phyloP scores from a whole-genome alignment of 805 yeast genomes.

The Brettanomyces naardenensis region DNA sequence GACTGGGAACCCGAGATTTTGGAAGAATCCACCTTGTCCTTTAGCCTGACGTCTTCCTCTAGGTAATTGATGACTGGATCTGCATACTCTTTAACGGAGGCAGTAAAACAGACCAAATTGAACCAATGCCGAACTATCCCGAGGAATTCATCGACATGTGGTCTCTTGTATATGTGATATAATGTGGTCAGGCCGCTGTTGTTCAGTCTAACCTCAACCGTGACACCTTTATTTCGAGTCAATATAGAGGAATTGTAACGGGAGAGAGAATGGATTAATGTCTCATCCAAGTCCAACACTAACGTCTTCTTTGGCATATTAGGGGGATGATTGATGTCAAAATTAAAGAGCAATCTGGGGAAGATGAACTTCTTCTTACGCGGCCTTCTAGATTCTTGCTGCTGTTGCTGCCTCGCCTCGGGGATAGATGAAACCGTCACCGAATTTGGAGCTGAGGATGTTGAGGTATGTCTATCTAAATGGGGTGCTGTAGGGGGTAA shows the following conservation, averaged over 20 bases:
- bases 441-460: constrained; percentile 1
- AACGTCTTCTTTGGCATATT: constrained; percentile 46
- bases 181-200: constrained; percentile 64
- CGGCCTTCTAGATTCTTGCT: constrained; percentile 5
- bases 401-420: too few species aligned
- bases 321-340: constrained; percentile 26
- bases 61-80: constrained; percentile 94
- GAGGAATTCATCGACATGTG: constrained; percentile 81
- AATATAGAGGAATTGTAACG: constrained; percentile 40
- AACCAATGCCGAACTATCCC: constrained; percentile 79
- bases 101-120: constrained; percentile 86
- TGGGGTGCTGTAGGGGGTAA: constrained; percentile 1
- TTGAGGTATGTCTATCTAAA: background rate
- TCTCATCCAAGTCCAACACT: constrained; percentile 88
- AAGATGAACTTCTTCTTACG: constrained; percentile 24
- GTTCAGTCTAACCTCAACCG: constrained; percentile 71
- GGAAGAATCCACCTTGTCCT: constrained; percentile 16
- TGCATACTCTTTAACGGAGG: constrained; percentile 90
- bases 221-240: constrained; percentile 44
- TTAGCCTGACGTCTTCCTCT: constrained; percentile 47
- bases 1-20: background rate
- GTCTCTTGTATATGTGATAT: constrained; percentile 87
- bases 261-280: constrained; percentile 84
- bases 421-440: too few species aligned
- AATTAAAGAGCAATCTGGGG: constrained; percentile 27